Evolutionary conservation across 768 basidiomycete species (phyloP).

Genomic region (Amylocystis lapponica): DNA sequence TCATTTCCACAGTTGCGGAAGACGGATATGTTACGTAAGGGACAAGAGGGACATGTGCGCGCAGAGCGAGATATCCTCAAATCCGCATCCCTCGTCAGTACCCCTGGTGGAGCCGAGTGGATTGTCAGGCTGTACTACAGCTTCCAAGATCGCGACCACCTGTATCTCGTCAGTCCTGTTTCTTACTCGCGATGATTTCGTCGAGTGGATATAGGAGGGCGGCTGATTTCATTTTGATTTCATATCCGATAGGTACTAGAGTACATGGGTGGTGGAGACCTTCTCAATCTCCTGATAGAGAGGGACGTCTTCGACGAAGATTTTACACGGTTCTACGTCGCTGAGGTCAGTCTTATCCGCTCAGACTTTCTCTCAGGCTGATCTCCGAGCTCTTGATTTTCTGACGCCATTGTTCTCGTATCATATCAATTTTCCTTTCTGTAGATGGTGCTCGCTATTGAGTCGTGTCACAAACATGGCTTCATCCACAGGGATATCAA

Average conservation of each 20-base stretch:
- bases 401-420: not conserved
- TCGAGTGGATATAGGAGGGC: slow-evolving; percentile 16
- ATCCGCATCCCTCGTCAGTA: slow-evolving; percentile 76
- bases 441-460: slow-evolving; percentile 91
- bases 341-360: slow-evolving; percentile 57
- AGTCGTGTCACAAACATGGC: slow-evolving; percentile 89
- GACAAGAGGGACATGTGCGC: slow-evolving; percentile 95
- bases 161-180: slow-evolving; percentile 73
- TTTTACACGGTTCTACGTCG: slow-evolving; percentile 90
- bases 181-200: slow-evolving; percentile 7
- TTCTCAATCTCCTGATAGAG: slow-evolving; percentile 93
- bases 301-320: slow-evolving; percentile 86
- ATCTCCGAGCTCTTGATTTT: not conserved
- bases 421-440: slow-evolving; percentile 4
- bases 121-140: slow-evolving; percentile 91
- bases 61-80: slow-evolving; percentile 93
- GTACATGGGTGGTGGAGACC: slow-evolving; percentile 95
- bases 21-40: slow-evolving; percentile 91
- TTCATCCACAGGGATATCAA: slow-evolving; percentile 99
- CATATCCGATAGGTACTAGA: slow-evolving; percentile 71
- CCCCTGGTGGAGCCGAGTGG: slow-evolving; percentile 80
- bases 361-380: slow-evolving; percentile 6
- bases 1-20: slow-evolving; percentile 57
- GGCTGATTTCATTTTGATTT: slow-evolving; percentile 54
- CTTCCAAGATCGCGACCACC: slow-evolving; percentile 91